Percentiles rank a stretch among this genome's conserved stretches.
Conservation (phyloP, 2,329 filamentous ascomycete species). For the Ramularia endophylla region DNA sequence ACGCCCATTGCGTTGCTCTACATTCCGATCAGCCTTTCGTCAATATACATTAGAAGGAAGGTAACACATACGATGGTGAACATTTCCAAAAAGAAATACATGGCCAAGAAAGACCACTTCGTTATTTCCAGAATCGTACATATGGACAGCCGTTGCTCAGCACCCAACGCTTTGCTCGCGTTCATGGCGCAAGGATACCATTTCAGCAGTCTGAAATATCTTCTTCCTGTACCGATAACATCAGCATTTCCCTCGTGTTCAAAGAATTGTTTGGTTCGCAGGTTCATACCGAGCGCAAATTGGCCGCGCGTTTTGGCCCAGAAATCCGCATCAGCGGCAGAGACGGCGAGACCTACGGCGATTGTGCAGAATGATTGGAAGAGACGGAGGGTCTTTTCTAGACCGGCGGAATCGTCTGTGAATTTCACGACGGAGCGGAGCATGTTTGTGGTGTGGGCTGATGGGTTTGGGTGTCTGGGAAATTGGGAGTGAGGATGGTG, state of each 20-base stretch:
- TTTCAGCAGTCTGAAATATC: constrained; percentile 63
- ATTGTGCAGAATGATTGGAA: constrained; percentile 41
- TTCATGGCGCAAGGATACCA: constrained; percentile 31
- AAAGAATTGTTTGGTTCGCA: not conserved
- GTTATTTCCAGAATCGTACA: constrained; percentile 48
- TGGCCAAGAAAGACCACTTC: constrained; percentile 55
- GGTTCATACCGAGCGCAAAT: constrained; percentile 39
- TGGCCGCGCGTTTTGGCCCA: constrained; percentile 36
- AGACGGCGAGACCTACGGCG: constrained; percentile 32
- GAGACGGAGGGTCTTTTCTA: constrained; percentile 57
- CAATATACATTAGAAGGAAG: not conserved
- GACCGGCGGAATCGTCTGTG: constrained; percentile 43
- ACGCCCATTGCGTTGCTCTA: constrained; percentile 46
- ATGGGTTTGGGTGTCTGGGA: not conserved
- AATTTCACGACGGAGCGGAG: constrained; percentile 11
- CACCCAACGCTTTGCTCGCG: constrained; percentile 9
- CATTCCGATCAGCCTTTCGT: not conserved
- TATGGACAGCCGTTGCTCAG: constrained; percentile 11
- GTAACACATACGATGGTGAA: constrained; percentile 51
- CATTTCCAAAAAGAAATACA: constrained; percentile 64
- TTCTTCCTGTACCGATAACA: constrained; percentile 40
- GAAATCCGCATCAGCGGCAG: constrained; percentile 26
- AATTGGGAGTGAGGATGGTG: not conserved
- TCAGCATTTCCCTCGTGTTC: constrained; percentile 1
- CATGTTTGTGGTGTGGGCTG: constrained; percentile 4